Percentiles rank a stretch among this genome's conserved stretches.
These are phyloP conservation scores for Aspergillus ibericus DNA, from an alignment of 2,329 filamentous ascomycete species.

Conservation along the genomic window DNA sequence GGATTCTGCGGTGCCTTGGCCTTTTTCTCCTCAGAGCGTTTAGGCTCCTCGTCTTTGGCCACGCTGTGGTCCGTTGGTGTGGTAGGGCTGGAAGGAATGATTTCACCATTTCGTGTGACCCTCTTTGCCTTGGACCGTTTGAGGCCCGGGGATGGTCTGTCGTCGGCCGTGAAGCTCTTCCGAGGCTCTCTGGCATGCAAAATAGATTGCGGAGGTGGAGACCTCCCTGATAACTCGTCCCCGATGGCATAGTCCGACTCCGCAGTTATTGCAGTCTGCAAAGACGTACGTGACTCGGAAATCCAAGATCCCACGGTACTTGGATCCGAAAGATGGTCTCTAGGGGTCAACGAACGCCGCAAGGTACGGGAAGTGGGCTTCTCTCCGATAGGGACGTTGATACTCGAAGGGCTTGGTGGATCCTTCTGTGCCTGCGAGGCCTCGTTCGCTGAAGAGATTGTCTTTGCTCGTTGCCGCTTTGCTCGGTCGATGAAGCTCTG, in stretches of 20 bases:
- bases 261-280: slow-evolving; percentile 32
- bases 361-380: slow-evolving; percentile 50
- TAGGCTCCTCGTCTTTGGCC: slow-evolving; percentile 19
- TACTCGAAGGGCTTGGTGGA: slow-evolving; percentile 52
- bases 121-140: slow-evolving; percentile 45
- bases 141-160: slow-evolving; percentile 34
- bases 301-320: slow-evolving; percentile 32
- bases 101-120: slow-evolving; percentile 40
- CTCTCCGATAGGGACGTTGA: slow-evolving; percentile 64
- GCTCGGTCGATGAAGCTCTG: slow-evolving; percentile 53
- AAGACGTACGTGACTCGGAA: slow-evolving; percentile 29
- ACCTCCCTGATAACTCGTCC: slow-evolving; percentile 24
- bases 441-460: slow-evolving; percentile 19
- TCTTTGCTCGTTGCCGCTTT: slow-evolving; percentile 35
- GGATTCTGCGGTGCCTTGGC: slow-evolving; percentile 23
- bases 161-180: slow-evolving; percentile 26
- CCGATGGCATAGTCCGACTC: slow-evolving; percentile 34
- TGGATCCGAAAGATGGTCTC: slow-evolving; percentile 33
- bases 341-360: slow-evolving; percentile 33
- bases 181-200: slow-evolving; percentile 33
- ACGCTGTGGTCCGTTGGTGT: slow-evolving; percentile 23
- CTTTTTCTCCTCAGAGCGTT: slow-evolving; percentile 13
- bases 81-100: slow-evolving; percentile 27
- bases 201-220: slow-evolving; percentile 27
- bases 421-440: slow-evolving; percentile 34